Base-by-base conservation (phyloP, 208 protist species). In the Porcisia hertigi region DNA sequence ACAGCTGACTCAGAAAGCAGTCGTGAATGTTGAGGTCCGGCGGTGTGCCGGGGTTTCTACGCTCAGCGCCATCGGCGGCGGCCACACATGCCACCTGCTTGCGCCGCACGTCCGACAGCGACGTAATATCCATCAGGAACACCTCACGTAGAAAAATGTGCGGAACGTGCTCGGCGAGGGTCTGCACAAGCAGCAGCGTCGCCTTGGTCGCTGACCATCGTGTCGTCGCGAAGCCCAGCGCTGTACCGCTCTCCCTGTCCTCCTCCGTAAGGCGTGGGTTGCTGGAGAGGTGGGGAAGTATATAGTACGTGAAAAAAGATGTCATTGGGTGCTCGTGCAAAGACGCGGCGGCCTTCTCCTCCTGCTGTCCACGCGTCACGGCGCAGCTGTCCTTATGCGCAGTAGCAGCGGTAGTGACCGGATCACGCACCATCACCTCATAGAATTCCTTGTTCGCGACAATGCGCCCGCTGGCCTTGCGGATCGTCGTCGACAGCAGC, bases 141-240 rank as follows among this genome's bases (percentile, higher is more conserved):
- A 86, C 87, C 67, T 88, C 71, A 41, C 78, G 63, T 75, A 92
- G 59, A 60, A 95, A 93, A 14, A 86, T 72, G 60, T 80, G 52
- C 16, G 91, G 91, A 67, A 78, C 83, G 59, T 77, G 73, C 71
- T 80, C 75, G 11, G 82, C 84, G 0, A 95, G 53, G 2, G 86
- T 71, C 30, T 85, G 62, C 45, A 89, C 73, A 0, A 96, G 82
- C 58, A 86, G 64, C 64, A 96, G 75, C 53, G 92, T 90, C 39
- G 88, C 87, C 71, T 91, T 86, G 9, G 62, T 79, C n/a, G 80
- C 66, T 8, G 81, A 86, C 86, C 88, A 93, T 30, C 75, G 71
- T 30, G 78, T 87, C 47, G 83, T 65, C 36, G 60, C 23, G 67
- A 80, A 84, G 45, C 71, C 83, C 23, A 87, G 73, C 39, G 76